phyloP scores from a whole-genome alignment of 2,329 filamentous ascomycete genomes.

The Didymella exigua region DNA sequence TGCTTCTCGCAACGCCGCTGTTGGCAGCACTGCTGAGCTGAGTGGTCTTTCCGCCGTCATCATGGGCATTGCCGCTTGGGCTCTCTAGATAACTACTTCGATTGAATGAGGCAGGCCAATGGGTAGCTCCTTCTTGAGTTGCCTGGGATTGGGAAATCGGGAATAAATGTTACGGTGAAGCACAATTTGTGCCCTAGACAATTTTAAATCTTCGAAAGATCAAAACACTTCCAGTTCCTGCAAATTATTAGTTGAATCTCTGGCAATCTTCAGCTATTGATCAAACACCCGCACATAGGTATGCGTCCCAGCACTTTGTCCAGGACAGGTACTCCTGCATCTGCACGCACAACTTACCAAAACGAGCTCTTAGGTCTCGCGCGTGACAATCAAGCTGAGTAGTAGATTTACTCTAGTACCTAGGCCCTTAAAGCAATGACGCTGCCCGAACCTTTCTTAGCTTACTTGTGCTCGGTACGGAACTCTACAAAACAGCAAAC shows the following conservation, averaged over 20 bases:
- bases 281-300: background rate
- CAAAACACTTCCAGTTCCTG: background rate
- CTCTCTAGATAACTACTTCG: constrained; percentile 12
- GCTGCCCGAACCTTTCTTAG: background rate
- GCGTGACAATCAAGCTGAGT: too few relatives aligned
- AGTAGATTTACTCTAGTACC: too few relatives aligned
- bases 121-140: background rate
- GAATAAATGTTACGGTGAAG: background rate
- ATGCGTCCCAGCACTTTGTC: background rate
- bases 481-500: background rate
- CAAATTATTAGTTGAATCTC: too few relatives aligned
- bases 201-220: background rate
- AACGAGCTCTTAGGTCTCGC: background rate
- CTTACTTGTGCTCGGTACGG: background rate
- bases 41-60: constrained; percentile 19
- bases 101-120: background rate
- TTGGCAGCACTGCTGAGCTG: constrained; percentile 6
- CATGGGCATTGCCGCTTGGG: constrained; percentile 22
- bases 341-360: background rate
- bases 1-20: constrained; percentile 12
- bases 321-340: background rate
- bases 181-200: background rate
- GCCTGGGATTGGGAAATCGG: background rate
- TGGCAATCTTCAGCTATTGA: background rate
- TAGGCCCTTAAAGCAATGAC: background rate